These are phyloP conservation scores for Suhomyces yuchorum DNA, from an alignment of 1,139 yeast genomes.

Conservation along the genomic window DNA sequence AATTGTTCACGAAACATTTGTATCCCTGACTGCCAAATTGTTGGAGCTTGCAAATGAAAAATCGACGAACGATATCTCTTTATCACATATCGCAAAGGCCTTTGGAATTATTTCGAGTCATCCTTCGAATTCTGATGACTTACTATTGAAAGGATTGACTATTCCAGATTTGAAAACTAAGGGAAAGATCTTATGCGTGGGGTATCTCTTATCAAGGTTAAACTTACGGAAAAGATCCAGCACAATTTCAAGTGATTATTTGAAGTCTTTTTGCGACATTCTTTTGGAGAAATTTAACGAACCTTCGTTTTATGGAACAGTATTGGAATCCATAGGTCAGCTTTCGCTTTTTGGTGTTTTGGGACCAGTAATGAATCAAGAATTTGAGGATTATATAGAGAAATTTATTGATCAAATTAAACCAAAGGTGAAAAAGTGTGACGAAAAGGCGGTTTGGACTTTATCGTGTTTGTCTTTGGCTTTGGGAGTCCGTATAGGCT, in stretches of 20 bases:
- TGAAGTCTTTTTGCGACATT: conserved; percentile 18
- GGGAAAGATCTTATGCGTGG: conserved; percentile 39
- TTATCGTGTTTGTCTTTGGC: conserved; percentile 59
- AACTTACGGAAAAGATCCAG: conserved; percentile 38
- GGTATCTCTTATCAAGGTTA: conserved; percentile 57
- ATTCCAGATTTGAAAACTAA: conserved; percentile 19
- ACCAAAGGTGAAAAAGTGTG: conserved; percentile 53
- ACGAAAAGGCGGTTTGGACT: conserved; percentile 61
- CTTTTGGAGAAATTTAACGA: conserved; percentile 25
- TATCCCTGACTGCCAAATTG: conserved; percentile 22
- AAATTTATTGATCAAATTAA: conserved; percentile 35
- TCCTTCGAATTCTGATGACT: conserved; percentile 22
- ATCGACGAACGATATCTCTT: conserved; percentile 36
- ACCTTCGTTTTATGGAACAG: conserved; percentile 26
- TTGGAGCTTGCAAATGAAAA: conserved; percentile 27
- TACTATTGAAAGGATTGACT: conserved; percentile 14
- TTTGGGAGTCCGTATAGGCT: conserved; percentile 17
- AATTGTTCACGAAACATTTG: conserved; percentile 28
- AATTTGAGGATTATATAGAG: conserved; percentile 18
- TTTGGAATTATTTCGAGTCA: conserved; percentile 62
- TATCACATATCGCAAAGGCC: conserved; percentile 44
- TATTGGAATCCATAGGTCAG: conserved; percentile 55
- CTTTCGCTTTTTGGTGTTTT: conserved; percentile 62
- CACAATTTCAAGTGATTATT: conserved; percentile 21
- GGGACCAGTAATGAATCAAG: conserved; percentile 23